Evolutionary conservation across 768 basidiomycete species (phyloP), one percentile per base, ranked within the genome.

Genomic region (Tricholoma furcatifolium): DNA sequence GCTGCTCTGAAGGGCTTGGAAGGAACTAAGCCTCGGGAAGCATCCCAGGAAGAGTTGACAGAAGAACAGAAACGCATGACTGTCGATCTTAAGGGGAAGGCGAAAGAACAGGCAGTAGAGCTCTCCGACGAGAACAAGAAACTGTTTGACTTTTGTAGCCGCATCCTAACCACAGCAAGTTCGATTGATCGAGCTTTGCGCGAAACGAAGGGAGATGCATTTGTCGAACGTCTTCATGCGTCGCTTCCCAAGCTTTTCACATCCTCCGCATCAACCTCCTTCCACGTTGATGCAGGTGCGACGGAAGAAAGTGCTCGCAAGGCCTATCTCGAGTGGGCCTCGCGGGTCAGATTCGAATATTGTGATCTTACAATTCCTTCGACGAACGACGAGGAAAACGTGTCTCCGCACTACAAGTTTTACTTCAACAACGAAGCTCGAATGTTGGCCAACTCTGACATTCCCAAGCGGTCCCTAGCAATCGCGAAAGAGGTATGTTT

Each of bases 41-140:
- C 71, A 5, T 65, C 68, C 15, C 67, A 73, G n/a, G 76, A 79
- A 53, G 87, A 90, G 65, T 80, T 91, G 74, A 93, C 88, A 0
- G 92, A 95, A 70, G 91, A 93, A 68, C 85, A 93, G 71, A 90
- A 93, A 69, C 87, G 93, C 43, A 85, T 92, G 83, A 91, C 87
- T 6, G 71, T 74, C 40, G 76, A 81, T 55, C 68, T 74, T 41
- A 85, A 85, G 60, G 86, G 82, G 39, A 91, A 91, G 68, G 74
- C 74, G 31, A 85, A 84, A 64, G 88, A 85, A 57, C 64, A 70
- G 35, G 57, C 68, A 38, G 66, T 69, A 17, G 61, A 72, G 36
- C 61, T 76, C 43, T 76, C 81, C 12, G 89, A 93, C 62, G 91
- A 93, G 67, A 92, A 91, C 62, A 72, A 77, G 58, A 90, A 86